Percentiles rank a stretch among this genome's conserved stretches.
phyloP scores from a whole-genome alignment of 2,329 filamentous ascomycete genomes.

The Fusarium zealandicum region DNA sequence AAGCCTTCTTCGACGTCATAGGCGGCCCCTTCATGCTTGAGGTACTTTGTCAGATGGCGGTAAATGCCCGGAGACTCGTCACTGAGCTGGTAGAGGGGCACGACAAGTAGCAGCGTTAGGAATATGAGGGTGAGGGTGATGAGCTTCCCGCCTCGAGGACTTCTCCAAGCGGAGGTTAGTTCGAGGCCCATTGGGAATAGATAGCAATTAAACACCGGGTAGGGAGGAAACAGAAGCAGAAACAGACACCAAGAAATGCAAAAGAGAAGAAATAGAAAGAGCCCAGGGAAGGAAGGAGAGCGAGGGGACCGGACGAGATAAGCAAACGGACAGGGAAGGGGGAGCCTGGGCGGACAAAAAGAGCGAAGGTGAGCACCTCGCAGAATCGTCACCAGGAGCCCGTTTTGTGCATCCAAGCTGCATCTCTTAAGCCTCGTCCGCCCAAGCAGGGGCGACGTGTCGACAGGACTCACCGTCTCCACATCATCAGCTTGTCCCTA shows the following conservation, averaged over 20 bases:
- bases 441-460: slow-evolving; percentile 24
- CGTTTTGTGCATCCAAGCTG: slow-evolving; percentile 23
- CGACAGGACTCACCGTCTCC: slow-evolving; percentile 24
- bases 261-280: slow-evolving; percentile 1
- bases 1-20: slow-evolving; percentile 43
- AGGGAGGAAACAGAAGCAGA: slow-evolving; percentile 4
- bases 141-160: slow-evolving; percentile 41
- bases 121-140: slow-evolving; percentile 39
- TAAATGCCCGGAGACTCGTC: slow-evolving; percentile 42
- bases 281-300: slow-evolving; percentile 12
- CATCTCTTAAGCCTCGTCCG: slow-evolving; percentile 18
- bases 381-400: slow-evolving; percentile 25
- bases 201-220: slow-evolving; percentile 3
- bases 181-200: slow-evolving; percentile 34
- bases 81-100: slow-evolving; percentile 45
- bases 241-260: neutral
- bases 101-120: slow-evolving; percentile 41
- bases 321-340: slow-evolving; percentile 4
- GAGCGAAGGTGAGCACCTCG: slow-evolving; percentile 22
- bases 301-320: slow-evolving; percentile 1
- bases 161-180: slow-evolving; percentile 39
- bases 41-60: slow-evolving; percentile 43
- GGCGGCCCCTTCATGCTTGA: slow-evolving; percentile 44
- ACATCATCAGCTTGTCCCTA: slow-evolving; percentile 30
- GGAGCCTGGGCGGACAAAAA: slow-evolving; percentile 15